These are phyloP conservation scores for Arthrobotrys sinensis DNA, from an alignment of 2,329 filamentous ascomycete genomes.

Conservation along the genomic window DNA sequence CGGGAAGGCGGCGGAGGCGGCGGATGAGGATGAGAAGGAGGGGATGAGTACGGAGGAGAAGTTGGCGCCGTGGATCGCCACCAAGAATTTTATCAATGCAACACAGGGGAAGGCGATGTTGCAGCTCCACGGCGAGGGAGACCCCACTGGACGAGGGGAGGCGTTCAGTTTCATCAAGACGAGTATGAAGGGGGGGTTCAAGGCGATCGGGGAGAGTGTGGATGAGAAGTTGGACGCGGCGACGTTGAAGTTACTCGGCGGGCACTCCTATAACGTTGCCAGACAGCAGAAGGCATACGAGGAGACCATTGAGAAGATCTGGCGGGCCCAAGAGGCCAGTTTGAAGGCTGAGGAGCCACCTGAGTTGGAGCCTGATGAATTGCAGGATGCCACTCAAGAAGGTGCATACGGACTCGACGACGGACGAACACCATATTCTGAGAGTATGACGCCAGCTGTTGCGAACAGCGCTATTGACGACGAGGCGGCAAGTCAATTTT, in stretches of 20 bases:
- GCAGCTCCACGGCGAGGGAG: constrained; percentile 91
- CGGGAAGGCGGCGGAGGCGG: constrained; percentile 75
- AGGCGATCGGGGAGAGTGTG: constrained; percentile 64
- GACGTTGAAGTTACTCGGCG: constrained; percentile 72
- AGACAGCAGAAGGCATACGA: constrained; percentile 93
- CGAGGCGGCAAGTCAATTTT: constrained; percentile 85
- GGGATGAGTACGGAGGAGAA: constrained; percentile 75
- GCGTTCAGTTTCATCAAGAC: constrained; percentile 98
- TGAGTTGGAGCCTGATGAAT: constrained; percentile 64
- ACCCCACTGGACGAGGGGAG: constrained; percentile 92
- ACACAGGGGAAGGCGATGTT: constrained; percentile 97
- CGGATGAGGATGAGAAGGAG: constrained; percentile 69
- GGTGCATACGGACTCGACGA: constrained; percentile 66
- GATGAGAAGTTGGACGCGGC: constrained; percentile 65
- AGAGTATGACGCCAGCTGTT: constrained; percentile 74
- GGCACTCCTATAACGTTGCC: constrained; percentile 97
- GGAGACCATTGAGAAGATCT: constrained; percentile 90
- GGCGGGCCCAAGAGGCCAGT: constrained; percentile 73
- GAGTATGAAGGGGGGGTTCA: constrained; percentile 94
- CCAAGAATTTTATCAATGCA: constrained; percentile 95
- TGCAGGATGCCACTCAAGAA: constrained; percentile 63
- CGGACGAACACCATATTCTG: constrained; percentile 75
- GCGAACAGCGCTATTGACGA: constrained; percentile 70
- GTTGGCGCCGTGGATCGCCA: constrained; percentile 95
- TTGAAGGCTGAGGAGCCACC: constrained; percentile 64